Evolutionary conservation across 2,329 filamentous ascomycete species (phyloP), one percentile per base, ranked within the genome.

Genomic region (Zopfia rhizophila): DNA sequence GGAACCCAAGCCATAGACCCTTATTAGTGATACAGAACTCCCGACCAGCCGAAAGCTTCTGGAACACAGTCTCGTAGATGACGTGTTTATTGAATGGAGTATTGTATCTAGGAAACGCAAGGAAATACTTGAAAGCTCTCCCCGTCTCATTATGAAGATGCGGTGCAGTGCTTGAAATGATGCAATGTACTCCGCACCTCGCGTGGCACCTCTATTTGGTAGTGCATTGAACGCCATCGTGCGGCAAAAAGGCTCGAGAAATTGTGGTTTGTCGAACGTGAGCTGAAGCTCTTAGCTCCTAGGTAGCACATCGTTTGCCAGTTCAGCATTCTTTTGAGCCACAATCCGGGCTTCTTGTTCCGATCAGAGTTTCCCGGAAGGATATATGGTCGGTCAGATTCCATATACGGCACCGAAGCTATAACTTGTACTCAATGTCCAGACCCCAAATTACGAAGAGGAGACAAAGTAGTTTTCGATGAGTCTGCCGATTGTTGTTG

Each of bases 1-100:
- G 48, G 48, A 6, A 52, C 36, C 48, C 48, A 52, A 29, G 48
- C 48, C 31, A 42, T 6, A 23, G 18, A 13, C 3, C 22, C n/a
- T 40, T 17, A n/a, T 22, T 45, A 11, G 48, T 52, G 14, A 44
- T 23, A 19, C 16, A n/a, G 22, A 44, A 44, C 31, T 37, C 37
- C 21, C 40, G 30, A 28, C 40, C 40, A 7, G 19, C 21, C n/a
- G 40, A 12, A 21, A 44, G 40, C 29, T 44, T 11, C 11, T 13
- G 6, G 12, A 36, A 23, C 31, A 37, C n/a, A 23, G 22, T 44
- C 22, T 37, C 30, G 23, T 37, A 44, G 11, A 37, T 21, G 40
- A 44, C 21, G 17, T 44, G n/a, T n/a, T 44, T 6, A 18, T 12
- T 29, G 12, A 11, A 14, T 18, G 40, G 31, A 18, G 17, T 24